These are phyloP conservation scores for Eucalyptus regnans DNA, from an alignment of 345 rosid genomes.

Conservation along the genomic window DNA sequence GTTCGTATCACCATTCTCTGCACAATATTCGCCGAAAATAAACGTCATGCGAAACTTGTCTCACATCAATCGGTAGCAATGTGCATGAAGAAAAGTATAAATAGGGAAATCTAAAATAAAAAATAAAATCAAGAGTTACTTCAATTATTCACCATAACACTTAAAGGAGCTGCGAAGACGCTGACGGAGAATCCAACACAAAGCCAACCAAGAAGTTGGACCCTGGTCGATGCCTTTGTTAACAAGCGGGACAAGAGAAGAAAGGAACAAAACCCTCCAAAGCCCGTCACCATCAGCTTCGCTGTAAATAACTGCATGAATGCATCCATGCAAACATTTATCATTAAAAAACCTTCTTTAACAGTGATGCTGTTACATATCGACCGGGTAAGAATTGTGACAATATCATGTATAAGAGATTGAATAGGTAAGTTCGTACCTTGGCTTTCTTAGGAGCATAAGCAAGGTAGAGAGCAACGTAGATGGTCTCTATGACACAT, in stretches of 20 bases:
- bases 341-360: neutral
- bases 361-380: neutral
- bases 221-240: slow-evolving; percentile 5
- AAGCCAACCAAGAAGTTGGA: slow-evolving; percentile 37
- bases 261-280: slow-evolving; percentile 37
- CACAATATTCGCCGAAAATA: neutral
- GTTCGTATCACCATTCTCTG: slow-evolving; percentile 1
- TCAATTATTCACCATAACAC: slow-evolving; percentile 18
- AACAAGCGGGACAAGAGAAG: slow-evolving; percentile 31
- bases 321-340: neutral
- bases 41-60: neutral
- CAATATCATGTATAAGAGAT: neutral
- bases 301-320: slow-evolving; percentile 40
- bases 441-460: slow-evolving; percentile 50
- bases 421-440: slow-evolving; percentile 8
- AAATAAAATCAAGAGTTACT: neutral
- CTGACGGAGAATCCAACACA: slow-evolving; percentile 13
- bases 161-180: slow-evolving; percentile 30
- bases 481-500: slow-evolving; percentile 53
- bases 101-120: neutral
- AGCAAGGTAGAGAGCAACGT: slow-evolving; percentile 42
- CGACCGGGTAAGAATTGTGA: neutral
- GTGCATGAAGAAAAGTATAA: neutral
- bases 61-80: neutral
- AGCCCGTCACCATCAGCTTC: slow-evolving; percentile 40